Evolutionary conservation across 352 stramenopile genomes (phyloP).

Genomic region (Phytophthora quininea): DNA sequence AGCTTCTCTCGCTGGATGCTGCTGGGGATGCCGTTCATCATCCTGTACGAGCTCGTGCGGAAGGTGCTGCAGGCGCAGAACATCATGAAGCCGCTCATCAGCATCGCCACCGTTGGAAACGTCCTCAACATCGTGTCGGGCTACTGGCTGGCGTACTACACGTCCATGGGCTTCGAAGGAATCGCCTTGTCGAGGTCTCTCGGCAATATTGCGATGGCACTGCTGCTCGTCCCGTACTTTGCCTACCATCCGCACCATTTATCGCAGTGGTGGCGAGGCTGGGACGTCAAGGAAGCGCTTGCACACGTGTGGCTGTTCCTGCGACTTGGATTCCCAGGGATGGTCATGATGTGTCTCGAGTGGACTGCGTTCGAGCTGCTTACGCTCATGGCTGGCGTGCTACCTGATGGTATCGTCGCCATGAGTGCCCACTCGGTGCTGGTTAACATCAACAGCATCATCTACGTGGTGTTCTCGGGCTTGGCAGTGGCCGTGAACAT

Average conservation of each 20-base stretch:
- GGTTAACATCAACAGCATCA: constrained; percentile 61
- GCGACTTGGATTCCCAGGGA: constrained; percentile 48
- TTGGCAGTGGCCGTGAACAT: constrained; percentile 60
- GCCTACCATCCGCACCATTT: constrained; percentile 37
- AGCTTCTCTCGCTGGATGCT: constrained; percentile 68
- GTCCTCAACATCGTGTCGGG: constrained; percentile 68
- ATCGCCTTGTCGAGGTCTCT: constrained; percentile 70
- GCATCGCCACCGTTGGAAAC: constrained; percentile 63
- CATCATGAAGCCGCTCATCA: constrained; percentile 77
- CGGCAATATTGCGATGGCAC: constrained; percentile 51
- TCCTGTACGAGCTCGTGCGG: constrained; percentile 81
- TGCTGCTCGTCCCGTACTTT: constrained; percentile 66
- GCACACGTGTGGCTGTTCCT: constrained; percentile 52
- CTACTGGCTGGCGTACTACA: constrained; percentile 77
- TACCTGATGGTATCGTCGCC: constrained; percentile 54
- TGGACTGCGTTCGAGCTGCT: constrained; percentile 76
- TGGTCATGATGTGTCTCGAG: constrained; percentile 69
- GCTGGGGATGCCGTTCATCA: constrained; percentile 68
- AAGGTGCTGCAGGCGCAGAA: constrained; percentile 85
- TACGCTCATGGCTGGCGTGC: constrained; percentile 53
- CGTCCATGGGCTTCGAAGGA: constrained; percentile 70
- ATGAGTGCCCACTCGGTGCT: constrained; percentile 70
- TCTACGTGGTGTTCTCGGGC: constrained; percentile 74
- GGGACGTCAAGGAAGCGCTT: constrained; percentile 37
- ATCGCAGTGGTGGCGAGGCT: constrained; percentile 52